Evolutionary conservation across 768 basidiomycete genomes (phyloP), one percentile per base, ranked within the genome.

Genomic region (Podaxis mareebaensis): DNA sequence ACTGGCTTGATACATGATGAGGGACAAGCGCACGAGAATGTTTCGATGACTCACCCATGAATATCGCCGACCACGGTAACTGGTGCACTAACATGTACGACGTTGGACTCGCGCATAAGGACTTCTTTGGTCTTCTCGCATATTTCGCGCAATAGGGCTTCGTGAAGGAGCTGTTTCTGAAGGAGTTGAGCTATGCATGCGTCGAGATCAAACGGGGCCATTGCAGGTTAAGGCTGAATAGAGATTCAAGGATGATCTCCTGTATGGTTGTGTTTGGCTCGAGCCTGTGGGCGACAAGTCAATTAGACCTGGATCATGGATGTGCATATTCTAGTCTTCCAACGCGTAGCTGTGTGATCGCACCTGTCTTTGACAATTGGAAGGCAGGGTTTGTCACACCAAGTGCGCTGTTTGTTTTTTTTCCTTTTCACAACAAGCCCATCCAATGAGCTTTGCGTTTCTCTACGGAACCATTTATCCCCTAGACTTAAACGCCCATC

Each of bases 61-160:
- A 99, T 99, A 74, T 99, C 97, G 57, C 97, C 97, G 42, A 99
- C 97, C 30, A 99, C 97, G 1, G 97, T 99, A 39, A 99, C 95
- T 20, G 97, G 97, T 4, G 96, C 92, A 66, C 88, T 91, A 68
- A 99, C 91, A 71, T 99, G 97, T 6, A 99, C 95, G 63, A 99
- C 97, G 71, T 99, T 99, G 64, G 92, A 95, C 79, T 99, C 97
- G 65, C 95, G 83, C 97, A 99, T 99, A 62, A 99, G 88, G 0
- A 99, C 94, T 74, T 99, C 97, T 74, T 99, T 99, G 15, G 96
- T 97, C 79, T 99, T 99, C 72, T 97, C 96, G 82, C 97, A 99
- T 85, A 99, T 98, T 82, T 99, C 96, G 56, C 95, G 90, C 49
- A 99, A 76, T 28, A 99, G 83, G 1, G 94, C 91, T 78, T 99